These are phyloP conservation scores for Fusarium sp. DNA, from an alignment of 2,329 filamentous ascomycete species.

Conservation along the genomic window DNA sequence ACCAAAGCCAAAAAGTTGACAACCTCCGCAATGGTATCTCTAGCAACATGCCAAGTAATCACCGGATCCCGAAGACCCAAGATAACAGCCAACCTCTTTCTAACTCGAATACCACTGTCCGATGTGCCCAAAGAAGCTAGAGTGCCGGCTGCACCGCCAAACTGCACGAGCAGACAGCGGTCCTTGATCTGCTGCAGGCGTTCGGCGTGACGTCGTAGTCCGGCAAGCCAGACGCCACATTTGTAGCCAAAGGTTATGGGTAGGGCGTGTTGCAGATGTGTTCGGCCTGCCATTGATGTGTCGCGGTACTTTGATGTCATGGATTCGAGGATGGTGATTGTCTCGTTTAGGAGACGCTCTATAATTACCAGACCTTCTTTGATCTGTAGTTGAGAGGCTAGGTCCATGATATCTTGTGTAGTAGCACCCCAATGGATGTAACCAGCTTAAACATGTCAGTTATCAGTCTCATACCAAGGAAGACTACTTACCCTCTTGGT, in stretches of 20 bases:
- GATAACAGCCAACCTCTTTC: conserved; percentile 58
- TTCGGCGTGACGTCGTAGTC: conserved; percentile 57
- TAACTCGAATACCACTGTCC: conserved; percentile 58
- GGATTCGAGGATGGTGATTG: conserved; percentile 54
- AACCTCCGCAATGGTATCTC: conserved; percentile 62
- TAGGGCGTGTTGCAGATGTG: conserved; percentile 64
- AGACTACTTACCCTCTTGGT: conserved; percentile 3
- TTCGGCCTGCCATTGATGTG: conserved; percentile 64
- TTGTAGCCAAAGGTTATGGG: conserved; percentile 66
- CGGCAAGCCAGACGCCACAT: conserved; percentile 62
- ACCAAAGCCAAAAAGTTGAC: conserved; percentile 62
- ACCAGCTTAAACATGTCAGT: conserved; percentile 23
- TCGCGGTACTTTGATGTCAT: conserved; percentile 58
- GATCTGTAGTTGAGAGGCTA: conserved; percentile 62
- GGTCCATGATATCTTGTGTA: conserved; percentile 67
- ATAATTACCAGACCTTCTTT: conserved; percentile 58
- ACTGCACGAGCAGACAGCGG: conserved; percentile 61
- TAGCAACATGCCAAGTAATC: conserved; percentile 65
- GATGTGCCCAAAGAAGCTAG: conserved; percentile 60
- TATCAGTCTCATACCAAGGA: not conserved
- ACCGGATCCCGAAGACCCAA: conserved; percentile 57
- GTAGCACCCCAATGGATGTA: conserved; percentile 68
- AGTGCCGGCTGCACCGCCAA: conserved; percentile 64
- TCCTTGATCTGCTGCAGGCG: conserved; percentile 57
- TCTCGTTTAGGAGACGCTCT: conserved; percentile 53